Evolutionary conservation across 176 grass and related monocot genomes (phyloP).

Genomic region (Aegilops umbellulata): DNA sequence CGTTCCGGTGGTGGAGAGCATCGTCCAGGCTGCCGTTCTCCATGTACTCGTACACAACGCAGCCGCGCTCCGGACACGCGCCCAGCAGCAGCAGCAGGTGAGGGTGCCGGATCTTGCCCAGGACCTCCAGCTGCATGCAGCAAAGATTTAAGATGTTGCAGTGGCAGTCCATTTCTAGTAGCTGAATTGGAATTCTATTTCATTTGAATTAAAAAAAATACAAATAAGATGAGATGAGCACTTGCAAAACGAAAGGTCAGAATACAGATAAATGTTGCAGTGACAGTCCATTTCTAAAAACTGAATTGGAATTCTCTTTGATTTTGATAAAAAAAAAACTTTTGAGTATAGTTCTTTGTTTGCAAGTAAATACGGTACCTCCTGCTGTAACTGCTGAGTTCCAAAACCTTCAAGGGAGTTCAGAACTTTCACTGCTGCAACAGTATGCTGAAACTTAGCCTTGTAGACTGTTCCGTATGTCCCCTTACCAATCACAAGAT

Average conservation of each 20-base stretch:
- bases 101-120: conserved; percentile 78
- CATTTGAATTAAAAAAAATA: not conserved
- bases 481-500: conserved; percentile 69
- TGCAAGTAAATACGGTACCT: conserved; percentile 47
- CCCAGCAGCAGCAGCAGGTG: conserved; percentile 82
- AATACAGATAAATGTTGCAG: no score
- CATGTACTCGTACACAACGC: conserved; percentile 71
- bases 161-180: no score
- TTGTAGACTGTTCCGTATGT: conserved; percentile 89
- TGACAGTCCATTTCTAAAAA: no score
- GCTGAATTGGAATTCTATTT: not conserved
- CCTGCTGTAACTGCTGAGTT: conserved; percentile 75
- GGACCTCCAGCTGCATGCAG: conserved; percentile 81
- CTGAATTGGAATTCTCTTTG: no score
- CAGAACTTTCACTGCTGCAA: conserved; percentile 85
- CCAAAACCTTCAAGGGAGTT: conserved; percentile 60
- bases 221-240: no score
- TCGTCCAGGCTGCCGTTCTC: conserved; percentile 85
- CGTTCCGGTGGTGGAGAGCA: conserved; percentile 56
- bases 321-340: no score
- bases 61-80: conserved; percentile 79
- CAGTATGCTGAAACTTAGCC: conserved; percentile 65
- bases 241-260: no score
- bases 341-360: no score
- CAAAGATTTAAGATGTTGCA: not conserved